Base-by-base conservation (phyloP, 2,329 filamentous ascomycete species). In the Clarireedia paspali region DNA sequence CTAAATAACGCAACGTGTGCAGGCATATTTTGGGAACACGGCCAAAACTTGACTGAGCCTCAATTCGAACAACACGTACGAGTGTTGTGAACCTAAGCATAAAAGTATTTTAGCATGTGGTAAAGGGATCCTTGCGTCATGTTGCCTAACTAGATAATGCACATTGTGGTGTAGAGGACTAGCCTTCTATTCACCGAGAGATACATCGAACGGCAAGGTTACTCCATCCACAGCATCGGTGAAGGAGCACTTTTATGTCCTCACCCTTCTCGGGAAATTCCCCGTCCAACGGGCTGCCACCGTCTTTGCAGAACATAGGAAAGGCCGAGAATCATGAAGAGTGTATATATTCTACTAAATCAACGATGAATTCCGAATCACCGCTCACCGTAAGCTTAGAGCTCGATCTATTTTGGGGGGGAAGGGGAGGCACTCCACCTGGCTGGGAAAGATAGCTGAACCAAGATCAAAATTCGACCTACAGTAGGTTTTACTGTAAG, bases 11-110 rank as follows among this genome's bases (percentile, higher is more conserved):
- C 9, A 49, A 3, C 20, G 20, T 20, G 20, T 30, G 42, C 14
- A 46, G 42, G 42, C 23, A 46, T 12, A 14, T 24, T 49, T 49
- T 40, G 44, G 36, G 17, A 49, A 40, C 38, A 30, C 52, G 48
- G 39, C 10, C 20, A 50, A 44, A 49, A 40, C 17, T 5, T 20
- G 55, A 57, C 5, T 26, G 55, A 57, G 44, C 36, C 50, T 53
- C 55, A 49, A 42, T 40, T 36, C 15, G 45, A 20, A 47, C 55
- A 53, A 26, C 48, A 36, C 55, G 53, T 44, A 47, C 23, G 10
- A 5, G 36, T 50, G 26, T 50, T 34, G 3, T 34, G 30, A 34
- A 34, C 24, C 20, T 49, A 30, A 42, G 39, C 39, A 42, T n/a
- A 46, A 42, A 26, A 46, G 30, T 17, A 49, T 49, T 14, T 27